A percentile compares a stretch with the other conserved stretches of the same genome.
These are phyloP conservation scores for Tagetes patula DNA, from an alignment of 129 eudicot species.

Conservation along the genomic window DNA sequence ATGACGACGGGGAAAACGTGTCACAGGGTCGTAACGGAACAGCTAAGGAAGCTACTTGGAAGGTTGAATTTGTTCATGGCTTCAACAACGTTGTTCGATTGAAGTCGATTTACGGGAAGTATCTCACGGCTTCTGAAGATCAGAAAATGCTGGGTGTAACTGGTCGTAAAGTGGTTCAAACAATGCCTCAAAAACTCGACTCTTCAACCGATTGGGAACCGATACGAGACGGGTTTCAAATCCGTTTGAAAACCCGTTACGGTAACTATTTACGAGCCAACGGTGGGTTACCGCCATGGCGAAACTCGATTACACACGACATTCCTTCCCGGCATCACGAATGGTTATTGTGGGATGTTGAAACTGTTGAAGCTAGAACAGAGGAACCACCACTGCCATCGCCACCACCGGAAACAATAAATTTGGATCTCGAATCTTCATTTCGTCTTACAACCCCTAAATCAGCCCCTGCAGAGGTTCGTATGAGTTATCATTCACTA, in stretches of 20 bases:
- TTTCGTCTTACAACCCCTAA: slow-evolving; percentile 37
- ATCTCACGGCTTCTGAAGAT: slow-evolving; percentile 59
- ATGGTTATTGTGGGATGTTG: slow-evolving; percentile 71
- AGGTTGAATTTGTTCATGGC: slow-evolving; percentile 44
- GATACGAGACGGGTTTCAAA: slow-evolving; percentile 46
- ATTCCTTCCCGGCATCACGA: slow-evolving; percentile 52
- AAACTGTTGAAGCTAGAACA: slow-evolving; percentile 42
- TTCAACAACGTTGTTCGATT: slow-evolving; percentile 41
- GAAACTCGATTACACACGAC: slow-evolving; percentile 67
- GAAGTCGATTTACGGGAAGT: slow-evolving; percentile 48
- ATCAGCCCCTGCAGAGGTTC: slow-evolving; percentile 35
- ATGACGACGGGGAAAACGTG: slow-evolving; percentile 40
- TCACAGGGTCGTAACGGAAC: slow-evolving; percentile 43
- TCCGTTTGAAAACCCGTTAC: slow-evolving; percentile 51
- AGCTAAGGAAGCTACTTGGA: slow-evolving; percentile 37
- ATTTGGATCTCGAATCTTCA: slow-evolving; percentile 35
- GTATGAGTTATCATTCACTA: slow-evolving; percentile 10
- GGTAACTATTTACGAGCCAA: slow-evolving; percentile 61
- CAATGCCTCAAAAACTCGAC: slow-evolving; percentile 37
- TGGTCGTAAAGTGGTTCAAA: slow-evolving; percentile 53
- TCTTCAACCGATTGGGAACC: slow-evolving; percentile 75
- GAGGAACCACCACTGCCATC: slow-evolving; percentile 24
- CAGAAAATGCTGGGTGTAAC: slow-evolving; percentile 44
- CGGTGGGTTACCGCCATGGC: slow-evolving; percentile 63
- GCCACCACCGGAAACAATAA: slow-evolving; percentile 30